These are phyloP conservation scores for Pilatotrama ljubarskyi DNA, from an alignment of 768 basidiomycete genomes.

Conservation along the genomic window DNA sequence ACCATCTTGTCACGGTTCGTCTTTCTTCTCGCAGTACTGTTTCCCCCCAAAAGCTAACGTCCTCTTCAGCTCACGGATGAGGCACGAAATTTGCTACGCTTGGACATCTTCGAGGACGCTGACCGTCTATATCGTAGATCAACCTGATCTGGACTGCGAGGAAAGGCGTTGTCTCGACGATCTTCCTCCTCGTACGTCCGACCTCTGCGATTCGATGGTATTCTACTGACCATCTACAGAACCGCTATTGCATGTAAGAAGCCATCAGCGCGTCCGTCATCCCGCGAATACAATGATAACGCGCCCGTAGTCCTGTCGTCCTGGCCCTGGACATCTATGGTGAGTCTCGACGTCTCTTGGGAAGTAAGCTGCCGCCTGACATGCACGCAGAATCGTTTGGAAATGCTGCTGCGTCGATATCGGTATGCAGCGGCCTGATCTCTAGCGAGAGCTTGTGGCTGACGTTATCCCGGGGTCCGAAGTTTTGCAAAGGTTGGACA, in stretches of 20 bases:
- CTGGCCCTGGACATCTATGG: constrained; percentile 30
- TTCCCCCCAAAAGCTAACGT: neutral
- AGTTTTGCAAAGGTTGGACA: constrained; percentile 33
- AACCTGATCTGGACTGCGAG: constrained; percentile 26
- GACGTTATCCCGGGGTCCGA: neutral
- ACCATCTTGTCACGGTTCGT: constrained; percentile 30
- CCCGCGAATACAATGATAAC: neutral
- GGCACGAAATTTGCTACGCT: constrained; percentile 10
- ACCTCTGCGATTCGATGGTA: neutral
- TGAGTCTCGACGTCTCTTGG: neutral
- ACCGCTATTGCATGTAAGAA: constrained; percentile 31
- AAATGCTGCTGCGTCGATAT: constrained; percentile 13
- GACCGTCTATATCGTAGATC: constrained; percentile 17
- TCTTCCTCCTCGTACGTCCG: constrained; percentile 29
- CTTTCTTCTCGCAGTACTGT: neutral
- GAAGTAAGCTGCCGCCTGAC: neutral
- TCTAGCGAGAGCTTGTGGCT: too few species aligned
- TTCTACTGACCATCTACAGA: constrained; percentile 14
- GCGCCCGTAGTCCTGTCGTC: constrained; percentile 23
- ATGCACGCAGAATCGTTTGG: constrained; percentile 23
- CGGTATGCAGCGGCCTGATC: too few species aligned
- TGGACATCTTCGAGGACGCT: neutral
- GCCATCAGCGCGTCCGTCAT: neutral
- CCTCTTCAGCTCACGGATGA: constrained; percentile 26
- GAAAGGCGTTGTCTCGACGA: constrained; percentile 27